Evolutionary conservation across 1,284 basidiomycete species (phyloP).

Genomic region (Pholiota adiposa): DNA sequence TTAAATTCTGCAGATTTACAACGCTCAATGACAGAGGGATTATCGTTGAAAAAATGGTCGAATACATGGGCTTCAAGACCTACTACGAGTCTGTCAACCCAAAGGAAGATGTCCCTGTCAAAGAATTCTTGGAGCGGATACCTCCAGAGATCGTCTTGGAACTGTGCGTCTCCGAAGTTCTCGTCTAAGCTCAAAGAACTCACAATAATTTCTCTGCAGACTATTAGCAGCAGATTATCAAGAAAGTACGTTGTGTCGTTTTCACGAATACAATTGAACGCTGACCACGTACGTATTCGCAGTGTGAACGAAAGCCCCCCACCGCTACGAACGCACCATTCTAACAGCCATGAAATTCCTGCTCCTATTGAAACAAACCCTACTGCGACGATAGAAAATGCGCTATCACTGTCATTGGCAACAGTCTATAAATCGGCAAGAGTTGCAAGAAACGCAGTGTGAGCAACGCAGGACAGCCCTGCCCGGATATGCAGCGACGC

Average conservation of each 20-base stretch:
- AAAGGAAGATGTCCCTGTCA: slow-evolving; percentile 71
- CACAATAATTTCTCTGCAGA: slow-evolving; percentile 46
- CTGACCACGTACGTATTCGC: too few species aligned
- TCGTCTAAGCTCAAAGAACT: neutral
- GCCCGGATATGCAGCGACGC: too few species aligned
- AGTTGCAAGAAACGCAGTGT: too few species aligned
- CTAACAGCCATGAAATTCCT: too few species aligned
- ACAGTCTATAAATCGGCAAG: too few species aligned
- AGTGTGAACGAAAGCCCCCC: too few species aligned
- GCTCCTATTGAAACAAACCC: too few species aligned
- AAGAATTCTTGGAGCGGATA: slow-evolving; percentile 77
- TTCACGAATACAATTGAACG: too few species aligned
- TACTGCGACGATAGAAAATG: too few species aligned
- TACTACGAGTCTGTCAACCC: slow-evolving; percentile 61
- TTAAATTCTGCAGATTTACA: neutral
- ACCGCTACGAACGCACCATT: too few species aligned
- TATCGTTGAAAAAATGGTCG: slow-evolving; percentile 81
- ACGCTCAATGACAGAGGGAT: slow-evolving; percentile 53
- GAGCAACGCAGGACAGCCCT: too few species aligned
- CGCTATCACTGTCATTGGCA: too few species aligned
- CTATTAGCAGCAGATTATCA: slow-evolving; percentile 76
- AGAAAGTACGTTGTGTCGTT: slow-evolving; percentile 49
- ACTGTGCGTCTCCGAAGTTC: slow-evolving; percentile 60
- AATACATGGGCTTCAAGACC: slow-evolving; percentile 82
- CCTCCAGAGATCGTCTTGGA: slow-evolving; percentile 83